Evolutionary conservation across 805 yeast genomes (phyloP), one percentile per base, ranked within the genome.

Genomic region (Candida pini): DNA sequence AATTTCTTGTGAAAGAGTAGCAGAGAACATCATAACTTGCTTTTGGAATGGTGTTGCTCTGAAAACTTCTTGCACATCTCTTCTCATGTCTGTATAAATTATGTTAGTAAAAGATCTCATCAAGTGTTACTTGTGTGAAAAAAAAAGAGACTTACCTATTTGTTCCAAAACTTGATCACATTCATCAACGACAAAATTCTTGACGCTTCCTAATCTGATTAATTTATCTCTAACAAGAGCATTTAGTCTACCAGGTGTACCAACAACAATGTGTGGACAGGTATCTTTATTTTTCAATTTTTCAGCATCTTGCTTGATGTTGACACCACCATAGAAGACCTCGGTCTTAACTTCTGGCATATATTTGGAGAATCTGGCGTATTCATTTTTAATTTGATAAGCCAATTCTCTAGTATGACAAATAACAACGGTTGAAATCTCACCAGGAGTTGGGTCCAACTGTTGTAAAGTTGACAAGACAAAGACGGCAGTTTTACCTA

Each of bases 371-470:
- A 90, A 90, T 69, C 98, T 82, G 50, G 92, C 81, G 62, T 90
- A 90, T 71, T 90, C 98, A 63, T 92, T 90, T 66, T 88, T 84
- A 64, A 90, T 92, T 71, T 90, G 98, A 69, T 88, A 90, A 24
- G 98, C 98, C 69, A 90, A 75, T 70, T 90, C 98, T 73, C 98
- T 87, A 43, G 98, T 94, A 69, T 92, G 97, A 70, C 97, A 92
- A 50, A 90, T 78, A 31, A 90, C 97, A 55, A 92, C 71, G 36
- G 95, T 90, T 35, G 96, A 78, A 45, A 92, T 83, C 66, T 90
- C 97, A 56, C 97, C 98, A 42, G 95, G 87, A 49, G 90, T 87
- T 30, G 98, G 97, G 57, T 92, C 97, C 56, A 90, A 73, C 69
- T 90, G 97, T 68, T 90, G 97, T 59, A 90, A 74, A 43, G 98